Evolutionary conservation across 148 eudicot species (phyloP).

Genomic region (Salicornia ramosissima): DNA sequence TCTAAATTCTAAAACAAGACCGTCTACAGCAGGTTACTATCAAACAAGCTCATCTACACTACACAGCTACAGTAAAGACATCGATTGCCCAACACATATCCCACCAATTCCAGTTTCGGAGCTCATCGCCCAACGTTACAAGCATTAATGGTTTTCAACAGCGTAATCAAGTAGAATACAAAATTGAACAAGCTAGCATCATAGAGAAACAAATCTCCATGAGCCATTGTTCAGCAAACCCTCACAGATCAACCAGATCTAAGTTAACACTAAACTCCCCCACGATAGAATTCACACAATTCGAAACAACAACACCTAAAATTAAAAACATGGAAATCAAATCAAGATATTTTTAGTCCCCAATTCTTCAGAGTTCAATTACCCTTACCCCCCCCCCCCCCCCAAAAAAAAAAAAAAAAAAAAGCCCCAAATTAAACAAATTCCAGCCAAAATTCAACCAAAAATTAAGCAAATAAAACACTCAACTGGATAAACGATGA

Average conservation of each 20-base stretch:
- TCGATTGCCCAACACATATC: not conserved
- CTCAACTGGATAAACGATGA: slow-evolving; percentile 82
- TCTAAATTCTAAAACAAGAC: too few species aligned
- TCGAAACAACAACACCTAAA: not conserved
- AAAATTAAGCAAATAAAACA: not conserved
- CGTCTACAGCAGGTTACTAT: too few species aligned
- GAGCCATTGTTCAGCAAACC: not conserved
- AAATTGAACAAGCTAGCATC: not conserved
- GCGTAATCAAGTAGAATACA: not conserved
- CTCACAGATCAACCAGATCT: slow-evolving; percentile 22
- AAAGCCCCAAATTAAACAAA: not conserved
- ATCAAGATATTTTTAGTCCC: not conserved
- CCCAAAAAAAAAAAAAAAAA: not conserved
- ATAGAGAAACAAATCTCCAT: not conserved
- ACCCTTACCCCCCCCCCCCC: not conserved
- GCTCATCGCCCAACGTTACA: not conserved
- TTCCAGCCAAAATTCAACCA: not conserved
- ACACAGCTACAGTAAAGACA: not conserved
- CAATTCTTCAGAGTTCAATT: not conserved
- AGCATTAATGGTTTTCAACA: not conserved
- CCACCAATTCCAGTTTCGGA: not conserved
- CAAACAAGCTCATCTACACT: not conserved
- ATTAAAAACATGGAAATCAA: slow-evolving; percentile 6
- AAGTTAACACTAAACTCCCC: not conserved
- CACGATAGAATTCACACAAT: not conserved